Evolutionary conservation across 2,329 filamentous ascomycete species (phyloP).

Genomic region (Venturia effusa): DNA sequence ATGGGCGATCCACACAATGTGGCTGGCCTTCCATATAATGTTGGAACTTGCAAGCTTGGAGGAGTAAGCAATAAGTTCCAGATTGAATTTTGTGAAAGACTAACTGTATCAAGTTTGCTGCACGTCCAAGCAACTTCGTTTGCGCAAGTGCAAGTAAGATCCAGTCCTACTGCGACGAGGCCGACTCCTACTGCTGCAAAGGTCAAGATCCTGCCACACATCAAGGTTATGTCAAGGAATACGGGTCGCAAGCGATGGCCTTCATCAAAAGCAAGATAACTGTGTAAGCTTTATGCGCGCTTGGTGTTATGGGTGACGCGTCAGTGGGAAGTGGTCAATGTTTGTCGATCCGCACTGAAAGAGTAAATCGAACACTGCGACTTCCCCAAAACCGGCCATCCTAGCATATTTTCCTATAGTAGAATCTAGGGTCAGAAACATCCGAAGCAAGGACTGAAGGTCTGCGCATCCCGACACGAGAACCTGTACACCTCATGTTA

Average conservation of each 20-base stretch:
- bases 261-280: constrained; percentile 47
- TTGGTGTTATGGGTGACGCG: background rate
- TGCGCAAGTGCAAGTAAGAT: constrained; percentile 46
- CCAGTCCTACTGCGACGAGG: constrained; percentile 53
- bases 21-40: constrained; percentile 46
- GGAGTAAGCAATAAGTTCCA: constrained; percentile 38
- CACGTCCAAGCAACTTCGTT: constrained; percentile 45
- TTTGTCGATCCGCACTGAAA: too few relatives aligned
- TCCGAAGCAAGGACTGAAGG: too few relatives aligned
- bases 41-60: constrained; percentile 47
- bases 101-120: constrained; percentile 41
- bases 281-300: background rate
- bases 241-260: constrained; percentile 46
- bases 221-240: constrained; percentile 50
- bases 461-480: too few relatives aligned
- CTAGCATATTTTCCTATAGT: too few relatives aligned
- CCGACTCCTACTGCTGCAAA: constrained; percentile 57
- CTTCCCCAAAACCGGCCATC: too few relatives aligned
- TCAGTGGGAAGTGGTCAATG: too few relatives aligned
- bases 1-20: constrained; percentile 53
- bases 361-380: too few relatives aligned
- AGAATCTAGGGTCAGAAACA: too few relatives aligned
- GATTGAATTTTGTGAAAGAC: background rate
- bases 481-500: too few relatives aligned
- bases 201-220: constrained; percentile 50